Evolutionary conservation across 1,284 basidiomycete genomes (phyloP).

Genomic region (Grifola frondosa): DNA sequence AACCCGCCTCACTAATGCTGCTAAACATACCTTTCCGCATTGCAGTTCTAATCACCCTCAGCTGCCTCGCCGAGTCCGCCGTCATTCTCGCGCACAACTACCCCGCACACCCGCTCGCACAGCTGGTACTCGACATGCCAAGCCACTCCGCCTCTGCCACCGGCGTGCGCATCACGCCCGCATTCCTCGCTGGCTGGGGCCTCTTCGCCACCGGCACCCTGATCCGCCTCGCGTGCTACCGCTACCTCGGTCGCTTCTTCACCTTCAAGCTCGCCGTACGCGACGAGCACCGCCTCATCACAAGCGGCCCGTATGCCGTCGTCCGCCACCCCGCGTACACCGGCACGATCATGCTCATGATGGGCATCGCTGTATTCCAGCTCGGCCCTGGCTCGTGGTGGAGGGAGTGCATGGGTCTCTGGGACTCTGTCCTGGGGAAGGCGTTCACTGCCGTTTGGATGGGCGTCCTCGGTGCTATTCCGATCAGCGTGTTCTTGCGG

Average conservation of each 20-base stretch:
- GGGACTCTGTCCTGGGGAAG: background rate
- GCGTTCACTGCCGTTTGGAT: background rate
- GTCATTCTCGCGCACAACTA: slow-evolving; percentile 10
- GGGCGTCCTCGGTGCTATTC: background rate
- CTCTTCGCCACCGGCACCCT: slow-evolving; percentile 14
- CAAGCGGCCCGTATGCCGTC: slow-evolving; percentile 9
- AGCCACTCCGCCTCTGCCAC: slow-evolving; percentile 7
- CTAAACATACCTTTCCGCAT: no score
- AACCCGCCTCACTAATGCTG: no score
- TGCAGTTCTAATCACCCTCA: no score
- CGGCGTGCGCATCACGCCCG: slow-evolving; percentile 14
- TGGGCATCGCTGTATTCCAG: background rate
- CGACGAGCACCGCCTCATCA: slow-evolving; percentile 10
- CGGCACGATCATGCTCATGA: background rate
- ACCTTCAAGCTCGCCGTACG: slow-evolving; percentile 7
- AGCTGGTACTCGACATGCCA: slow-evolving; percentile 6
- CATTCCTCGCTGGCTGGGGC: slow-evolving; percentile 15
- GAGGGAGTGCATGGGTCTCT: background rate
- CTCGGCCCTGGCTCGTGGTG: background rate
- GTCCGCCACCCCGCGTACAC: slow-evolving; percentile 13
- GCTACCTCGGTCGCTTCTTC: slow-evolving; percentile 12
- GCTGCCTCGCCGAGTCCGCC: slow-evolving; percentile 11
- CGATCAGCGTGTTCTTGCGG: background rate
- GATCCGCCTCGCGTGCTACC: slow-evolving; percentile 19
- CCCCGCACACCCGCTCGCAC: slow-evolving; percentile 4